Conservation (phyloP, 768 basidiomycete genomes). For the Leccinum variicolor region DNA sequence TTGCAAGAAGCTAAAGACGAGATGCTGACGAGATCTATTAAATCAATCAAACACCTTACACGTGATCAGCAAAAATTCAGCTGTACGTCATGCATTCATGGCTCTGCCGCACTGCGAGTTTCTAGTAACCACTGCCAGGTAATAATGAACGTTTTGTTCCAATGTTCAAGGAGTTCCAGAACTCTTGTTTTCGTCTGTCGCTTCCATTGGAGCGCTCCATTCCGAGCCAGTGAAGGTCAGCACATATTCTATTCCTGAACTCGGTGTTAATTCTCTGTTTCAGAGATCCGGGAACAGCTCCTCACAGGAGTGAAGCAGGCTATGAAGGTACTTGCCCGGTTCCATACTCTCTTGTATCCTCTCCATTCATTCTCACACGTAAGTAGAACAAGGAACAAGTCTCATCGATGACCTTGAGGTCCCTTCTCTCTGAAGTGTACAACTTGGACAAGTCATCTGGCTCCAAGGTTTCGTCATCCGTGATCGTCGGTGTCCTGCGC, state of each 20-base stretch:
- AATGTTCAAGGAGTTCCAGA: slow-evolving; percentile 11
- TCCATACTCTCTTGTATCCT: neutral
- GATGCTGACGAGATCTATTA: neutral
- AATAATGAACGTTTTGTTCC: slow-evolving; percentile 16
- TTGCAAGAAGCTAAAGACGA: neutral
- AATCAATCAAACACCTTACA: neutral
- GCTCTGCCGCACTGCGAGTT: neutral
- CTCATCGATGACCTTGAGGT: slow-evolving; percentile 59
- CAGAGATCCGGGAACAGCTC: slow-evolving; percentile 55
- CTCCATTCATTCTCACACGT: neutral
- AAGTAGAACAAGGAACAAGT: slow-evolving; percentile 53
- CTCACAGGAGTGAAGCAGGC: slow-evolving; percentile 55
- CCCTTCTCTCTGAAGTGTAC: slow-evolving; percentile 67
- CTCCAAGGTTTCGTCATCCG: slow-evolving; percentile 43
- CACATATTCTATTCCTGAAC: neutral
- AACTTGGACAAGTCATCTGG: slow-evolving; percentile 56
- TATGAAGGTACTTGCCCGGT: slow-evolving; percentile 58
- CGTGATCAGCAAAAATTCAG: neutral
- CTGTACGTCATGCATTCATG: neutral
- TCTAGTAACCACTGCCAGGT: neutral
- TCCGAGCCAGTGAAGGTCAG: slow-evolving; percentile 20
- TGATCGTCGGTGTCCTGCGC: slow-evolving; percentile 50
- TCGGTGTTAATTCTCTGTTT: neutral
- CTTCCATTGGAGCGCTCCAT: slow-evolving; percentile 14
- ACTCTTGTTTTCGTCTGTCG: neutral